Base-by-base conservation (phyloP, 257 asterid species). In the Gardenia jasminoides region DNA sequence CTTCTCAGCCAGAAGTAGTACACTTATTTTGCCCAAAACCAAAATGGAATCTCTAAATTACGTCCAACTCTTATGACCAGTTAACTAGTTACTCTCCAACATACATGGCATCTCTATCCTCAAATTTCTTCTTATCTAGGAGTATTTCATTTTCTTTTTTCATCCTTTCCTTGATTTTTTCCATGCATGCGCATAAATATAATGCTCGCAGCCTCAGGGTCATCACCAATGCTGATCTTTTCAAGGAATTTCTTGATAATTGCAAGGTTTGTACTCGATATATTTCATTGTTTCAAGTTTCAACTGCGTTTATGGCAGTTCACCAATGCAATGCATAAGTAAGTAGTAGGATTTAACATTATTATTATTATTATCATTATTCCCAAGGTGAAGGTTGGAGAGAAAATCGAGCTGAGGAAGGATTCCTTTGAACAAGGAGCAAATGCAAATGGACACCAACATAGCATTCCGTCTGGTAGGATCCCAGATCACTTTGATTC, bases 161-260 rank as follows among this genome's bases (percentile, higher is more conserved):
- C 72, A 58, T 85, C 70, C 76, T 83, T n/a, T 41, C 78, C 31
- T 48, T 79, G 71, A 75, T 67, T 75, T 76, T 83, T 20, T 58
- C 78, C 78, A n/a, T 69, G 83, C 86, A 76, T 81, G 83, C 89
- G 72, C 80, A 76, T 67, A 56, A 54, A 3, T 74, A 39, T 22
- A 16, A 12, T 36, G 64, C 83, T 67, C 68, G 72, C 26, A 48
- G 56, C 46, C 16, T 67, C 28, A 28, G 67, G 48, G 31, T 67
- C 71, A 31, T 10, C 1, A 54, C 44, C 64, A 65, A 54, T n/a
- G 76, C 50, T 52, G 41, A 24, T 54, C 70, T 28, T 80, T 67
- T 52, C 75, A 36, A 39, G 58, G 68, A 39, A 58, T 58, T 24
- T 22, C 65, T 58, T 24, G 65, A 58, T n/a, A n/a, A n/a, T 19